Evolutionary conservation across 352 stramenopile species (phyloP).

Genomic region (Pythium utonaiense): DNA sequence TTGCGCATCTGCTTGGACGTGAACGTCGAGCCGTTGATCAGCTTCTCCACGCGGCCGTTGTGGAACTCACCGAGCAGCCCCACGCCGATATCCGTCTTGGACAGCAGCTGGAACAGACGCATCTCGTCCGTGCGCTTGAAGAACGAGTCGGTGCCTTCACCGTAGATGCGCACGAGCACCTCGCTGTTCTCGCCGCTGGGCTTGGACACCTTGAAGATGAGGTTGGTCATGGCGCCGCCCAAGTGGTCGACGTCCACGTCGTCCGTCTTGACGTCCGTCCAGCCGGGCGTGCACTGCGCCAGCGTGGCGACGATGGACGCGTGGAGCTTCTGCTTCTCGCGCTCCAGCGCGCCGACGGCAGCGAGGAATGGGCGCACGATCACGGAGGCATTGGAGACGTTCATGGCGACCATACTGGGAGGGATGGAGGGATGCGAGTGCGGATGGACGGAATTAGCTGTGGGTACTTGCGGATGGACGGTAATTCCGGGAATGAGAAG

Average conservation of each 20-base stretch:
- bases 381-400: conserved; percentile 36
- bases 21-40: conserved; percentile 68
- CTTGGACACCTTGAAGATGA: conserved; percentile 83
- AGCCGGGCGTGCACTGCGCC: conserved; percentile 51
- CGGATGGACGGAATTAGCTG: neutral
- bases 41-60: conserved; percentile 72
- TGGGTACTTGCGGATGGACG: neutral
- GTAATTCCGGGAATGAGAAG: conserved; percentile 14
- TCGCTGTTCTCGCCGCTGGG: conserved; percentile 51
- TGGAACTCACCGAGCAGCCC: conserved; percentile 70
- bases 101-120: conserved; percentile 69
- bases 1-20: conserved; percentile 71
- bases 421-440: too few relatives aligned
- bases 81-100: conserved; percentile 64
- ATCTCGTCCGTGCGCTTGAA: conserved; percentile 79
- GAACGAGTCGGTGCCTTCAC: conserved; percentile 77
- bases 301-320: conserved; percentile 62
- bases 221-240: conserved; percentile 82
- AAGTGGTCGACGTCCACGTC: conserved; percentile 63
- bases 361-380: conserved; percentile 53
- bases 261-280: conserved; percentile 45
- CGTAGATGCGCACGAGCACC: conserved; percentile 79
- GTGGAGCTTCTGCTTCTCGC: conserved; percentile 66
- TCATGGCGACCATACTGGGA: conserved; percentile 26
- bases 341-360: conserved; percentile 50